Evolutionary conservation across 1,284 basidiomycete genomes (phyloP), one percentile per base, ranked within the genome.

Genomic region (Boletus semigastroideus): DNA sequence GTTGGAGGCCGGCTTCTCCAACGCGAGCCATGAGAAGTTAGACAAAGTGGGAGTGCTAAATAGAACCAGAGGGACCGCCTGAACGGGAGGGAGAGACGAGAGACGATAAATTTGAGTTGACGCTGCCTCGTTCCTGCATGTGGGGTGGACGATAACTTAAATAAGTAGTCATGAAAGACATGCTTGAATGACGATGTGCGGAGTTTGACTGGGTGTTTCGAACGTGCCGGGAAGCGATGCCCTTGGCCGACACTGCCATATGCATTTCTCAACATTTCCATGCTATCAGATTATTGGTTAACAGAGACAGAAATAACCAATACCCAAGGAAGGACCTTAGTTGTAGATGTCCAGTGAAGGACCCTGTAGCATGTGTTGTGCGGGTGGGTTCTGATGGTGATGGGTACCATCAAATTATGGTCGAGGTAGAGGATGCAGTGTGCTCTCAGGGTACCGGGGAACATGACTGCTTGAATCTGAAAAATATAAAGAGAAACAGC

Each of bases 351-450:
- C 38, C 5, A n/a, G 13, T 38, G 11, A 27, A 39, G 52, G 56
- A 55, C 60, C 58, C 60, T 59, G 58, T 25, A 25, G 14, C 55
- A 59, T 51, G 58, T 19, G 46, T 47, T 37, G 22, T 50, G 41
- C 58, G 39, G 40, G 51, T 17, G 46, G 37, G 13, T 38, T 38
- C 19, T 38, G 36, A n/a, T 37, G 16, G 36, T 20, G 36, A 38
- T 38, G 16, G 17, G 17, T 9, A 11, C 36, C 19, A 20, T 14
- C n/a, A n/a, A 7, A 14, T 43, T 28, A 37, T 33, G 38, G 25
- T 22, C 10, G 36, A 39, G 58, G 48, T 50, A 39, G 19, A 50
- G 45, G 53, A 57, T 42, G 12, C 28, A 33, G 2, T 14, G 30
- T 6, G 13, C 30, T 10, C n/a, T n/a, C n/a, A n/a, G n/a, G n/a